Percentiles rank a stretch among this genome's conserved stretches.
Evolutionary conservation across 2,329 filamentous ascomycete genomes (phyloP).

Genomic region (Paraphaeosphaeria sporulosa): DNA sequence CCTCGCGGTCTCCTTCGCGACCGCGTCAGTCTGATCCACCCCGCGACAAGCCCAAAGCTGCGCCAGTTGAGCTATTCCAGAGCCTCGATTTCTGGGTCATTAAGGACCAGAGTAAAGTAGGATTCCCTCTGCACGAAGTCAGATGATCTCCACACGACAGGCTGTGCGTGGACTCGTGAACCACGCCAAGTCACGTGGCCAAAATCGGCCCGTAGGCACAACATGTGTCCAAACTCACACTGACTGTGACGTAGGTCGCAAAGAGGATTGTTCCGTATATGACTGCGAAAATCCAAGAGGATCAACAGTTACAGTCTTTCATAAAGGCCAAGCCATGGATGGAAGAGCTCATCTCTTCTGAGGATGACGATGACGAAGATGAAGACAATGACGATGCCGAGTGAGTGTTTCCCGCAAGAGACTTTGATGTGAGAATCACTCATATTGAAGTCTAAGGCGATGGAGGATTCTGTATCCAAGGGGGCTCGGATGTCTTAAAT

Average conservation of each 20-base stretch:
- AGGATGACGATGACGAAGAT: conserved; percentile 8
- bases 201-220: background rate
- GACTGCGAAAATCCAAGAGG: background rate
- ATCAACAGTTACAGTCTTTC: background rate
- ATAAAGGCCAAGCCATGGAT: conserved; percentile 10
- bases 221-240: background rate
- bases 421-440: background rate
- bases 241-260: background rate
- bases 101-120: background rate
- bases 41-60: conserved; percentile 2
- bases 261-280: conserved; percentile 11
- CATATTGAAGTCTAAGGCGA: background rate
- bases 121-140: background rate
- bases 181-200: background rate
- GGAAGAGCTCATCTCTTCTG: conserved; percentile 5
- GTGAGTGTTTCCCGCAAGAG: background rate
- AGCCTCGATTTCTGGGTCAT: conserved; percentile 13
- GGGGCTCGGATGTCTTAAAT: background rate
- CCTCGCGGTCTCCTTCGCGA: conserved; percentile 3
- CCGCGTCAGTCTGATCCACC: background rate
- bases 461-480: background rate
- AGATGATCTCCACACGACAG: background rate
- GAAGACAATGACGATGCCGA: background rate
- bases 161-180: no score
- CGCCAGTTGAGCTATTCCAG: background rate